Conservation (phyloP, 2,329 filamentous ascomycete genomes). For the Periglandula ipomoeae region DNA sequence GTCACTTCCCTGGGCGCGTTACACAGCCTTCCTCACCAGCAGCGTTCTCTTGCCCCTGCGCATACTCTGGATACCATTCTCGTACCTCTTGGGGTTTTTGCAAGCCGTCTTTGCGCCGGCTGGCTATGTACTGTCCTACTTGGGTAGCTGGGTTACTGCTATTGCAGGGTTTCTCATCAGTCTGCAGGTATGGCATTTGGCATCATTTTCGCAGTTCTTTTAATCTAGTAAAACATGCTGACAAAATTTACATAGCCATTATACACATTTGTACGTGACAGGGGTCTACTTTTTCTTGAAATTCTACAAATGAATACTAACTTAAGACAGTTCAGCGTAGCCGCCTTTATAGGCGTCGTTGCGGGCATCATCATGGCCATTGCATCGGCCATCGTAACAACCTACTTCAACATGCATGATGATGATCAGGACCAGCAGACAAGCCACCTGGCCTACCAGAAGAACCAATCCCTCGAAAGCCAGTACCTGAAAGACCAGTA, state of each 20-base stretch:
- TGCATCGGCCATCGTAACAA: constrained; percentile 44
- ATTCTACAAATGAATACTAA: neutral
- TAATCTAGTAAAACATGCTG: neutral
- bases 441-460: constrained; percentile 4
- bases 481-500: constrained; percentile 6
- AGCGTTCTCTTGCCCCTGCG: constrained; percentile 8
- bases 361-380: constrained; percentile 52
- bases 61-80: constrained; percentile 5
- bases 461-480: constrained; percentile 12
- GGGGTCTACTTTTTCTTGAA: neutral
- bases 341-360: constrained; percentile 55
- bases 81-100: neutral
- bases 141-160: constrained; percentile 2
- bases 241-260: constrained; percentile 23
- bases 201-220: neutral
- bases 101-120: constrained; percentile 2
- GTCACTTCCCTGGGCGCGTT: constrained; percentile 19
- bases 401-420: constrained; percentile 36
- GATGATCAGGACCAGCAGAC: constrained; percentile 12
- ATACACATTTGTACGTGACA: constrained; percentile 32
- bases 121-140: constrained; percentile 4
- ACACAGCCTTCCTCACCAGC: constrained; percentile 15
- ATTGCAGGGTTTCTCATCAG: constrained; percentile 3
- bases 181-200: constrained; percentile 2
- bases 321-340: constrained; percentile 45